Evolutionary conservation across 495 filamentous ascomycete species (phyloP).

Genomic region (Penicillium paxilli): DNA sequence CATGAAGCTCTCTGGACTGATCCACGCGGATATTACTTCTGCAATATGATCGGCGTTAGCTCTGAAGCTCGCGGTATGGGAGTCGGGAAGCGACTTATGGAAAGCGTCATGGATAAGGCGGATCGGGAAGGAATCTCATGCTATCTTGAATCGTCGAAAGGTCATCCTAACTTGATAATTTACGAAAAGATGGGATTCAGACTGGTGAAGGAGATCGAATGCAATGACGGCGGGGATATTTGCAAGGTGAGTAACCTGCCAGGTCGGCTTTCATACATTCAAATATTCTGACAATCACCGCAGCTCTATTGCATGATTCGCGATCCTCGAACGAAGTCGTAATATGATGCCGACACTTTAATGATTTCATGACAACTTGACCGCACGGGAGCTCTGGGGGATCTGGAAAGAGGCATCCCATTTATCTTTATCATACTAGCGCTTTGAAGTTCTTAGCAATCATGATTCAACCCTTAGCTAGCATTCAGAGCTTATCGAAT

Average conservation of each 20-base stretch:
- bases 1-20: conserved; percentile 37
- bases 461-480: no score
- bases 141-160: conserved; percentile 65
- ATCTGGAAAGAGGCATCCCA: no score
- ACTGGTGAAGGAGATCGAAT: conserved; percentile 60
- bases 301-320: conserved; percentile 32
- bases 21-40: conserved; percentile 64
- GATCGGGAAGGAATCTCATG: conserved; percentile 60
- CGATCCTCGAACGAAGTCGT: conserved; percentile 17
- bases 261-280: no score
- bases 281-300: no score
- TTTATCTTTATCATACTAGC: no score
- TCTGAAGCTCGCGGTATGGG: conserved; percentile 59
- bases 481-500: no score
- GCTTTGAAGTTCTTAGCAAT: no score
- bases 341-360: not conserved
- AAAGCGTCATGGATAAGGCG: conserved; percentile 56
- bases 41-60: conserved; percentile 67
- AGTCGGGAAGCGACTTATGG: conserved; percentile 58
- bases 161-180: conserved; percentile 62
- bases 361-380: no score
- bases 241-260: conserved; percentile 43
- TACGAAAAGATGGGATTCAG: conserved; percentile 67
- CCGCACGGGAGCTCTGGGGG: no score
- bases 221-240: conserved; percentile 54